phyloP scores from a whole-genome alignment of 2,329 filamentous ascomycete species.

The Albophoma yamanashiensis region DNA sequence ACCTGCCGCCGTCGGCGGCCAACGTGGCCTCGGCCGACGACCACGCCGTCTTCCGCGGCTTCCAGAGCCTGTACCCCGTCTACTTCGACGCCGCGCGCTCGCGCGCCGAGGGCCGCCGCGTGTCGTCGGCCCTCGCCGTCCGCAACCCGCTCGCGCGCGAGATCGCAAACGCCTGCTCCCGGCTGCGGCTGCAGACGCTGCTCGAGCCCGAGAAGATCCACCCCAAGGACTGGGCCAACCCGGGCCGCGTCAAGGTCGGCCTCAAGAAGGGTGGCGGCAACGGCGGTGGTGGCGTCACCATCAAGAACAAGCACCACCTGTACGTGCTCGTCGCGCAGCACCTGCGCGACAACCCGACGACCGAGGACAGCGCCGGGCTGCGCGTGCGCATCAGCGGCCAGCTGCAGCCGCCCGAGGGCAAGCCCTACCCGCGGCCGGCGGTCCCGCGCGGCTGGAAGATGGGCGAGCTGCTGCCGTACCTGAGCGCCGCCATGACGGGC shows the following conservation, averaged over 20 bases:
- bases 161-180: conserved; percentile 75
- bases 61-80: conserved; percentile 84
- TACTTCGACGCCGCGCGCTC: conserved; percentile 79
- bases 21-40: conserved; percentile 28
- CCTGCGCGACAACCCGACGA: conserved; percentile 68
- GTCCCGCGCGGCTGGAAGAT: conserved; percentile 90
- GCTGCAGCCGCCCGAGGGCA: conserved; percentile 47
- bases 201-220: conserved; percentile 89
- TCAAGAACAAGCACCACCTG: conserved; percentile 78
- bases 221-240: conserved; percentile 96
- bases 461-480: conserved; percentile 69
- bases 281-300: conserved; percentile 24
- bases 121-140: conserved; percentile 62
- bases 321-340: conserved; percentile 72
- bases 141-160: conserved; percentile 78
- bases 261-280: conserved; percentile 41
- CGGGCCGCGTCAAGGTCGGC: conserved; percentile 74
- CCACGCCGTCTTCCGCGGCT: conserved; percentile 56
- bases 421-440: conserved; percentile 60
- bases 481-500: conserved; percentile 81
- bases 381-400: conserved; percentile 64
- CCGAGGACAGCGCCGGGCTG: conserved; percentile 55
- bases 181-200: conserved; percentile 59
- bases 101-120: conserved; percentile 72
- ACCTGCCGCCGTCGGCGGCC: conserved; percentile 17